phyloP scores from a whole-genome alignment of 2,329 filamentous ascomycete species.

The Fusarium mundagurra region DNA sequence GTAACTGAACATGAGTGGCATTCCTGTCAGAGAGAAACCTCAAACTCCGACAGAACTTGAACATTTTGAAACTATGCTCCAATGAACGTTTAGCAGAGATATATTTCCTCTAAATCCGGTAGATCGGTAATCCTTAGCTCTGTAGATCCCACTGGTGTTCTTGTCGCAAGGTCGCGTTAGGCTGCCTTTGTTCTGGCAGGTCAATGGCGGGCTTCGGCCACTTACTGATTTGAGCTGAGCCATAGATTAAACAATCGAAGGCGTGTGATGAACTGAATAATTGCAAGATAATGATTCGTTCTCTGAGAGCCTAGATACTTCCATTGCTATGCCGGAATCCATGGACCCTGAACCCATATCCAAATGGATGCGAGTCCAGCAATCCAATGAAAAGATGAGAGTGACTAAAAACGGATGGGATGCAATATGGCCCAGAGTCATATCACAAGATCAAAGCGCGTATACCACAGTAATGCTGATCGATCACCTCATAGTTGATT shows the following conservation, averaged over 20 bases:
- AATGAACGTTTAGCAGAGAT: neutral
- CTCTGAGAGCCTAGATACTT: neutral
- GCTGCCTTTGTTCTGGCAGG: neutral
- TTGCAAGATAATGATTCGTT: accelerated
- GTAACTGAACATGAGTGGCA: neutral
- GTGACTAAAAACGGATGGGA: neutral
- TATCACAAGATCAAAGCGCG: neutral
- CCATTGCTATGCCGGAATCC: accelerated
- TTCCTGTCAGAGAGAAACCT: neutral
- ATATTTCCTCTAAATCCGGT: neutral
- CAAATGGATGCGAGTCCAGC: neutral
- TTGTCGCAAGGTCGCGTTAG: neutral
- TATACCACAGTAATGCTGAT: neutral
- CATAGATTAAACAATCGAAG: neutral
- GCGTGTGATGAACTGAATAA: accelerated
- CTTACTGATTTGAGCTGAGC: neutral
- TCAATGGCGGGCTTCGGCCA: neutral
- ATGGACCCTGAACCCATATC: too few relatives aligned
- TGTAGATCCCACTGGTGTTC: neutral
- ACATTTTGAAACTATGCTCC: neutral
- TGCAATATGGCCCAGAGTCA: neutral
- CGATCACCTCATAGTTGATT: neutral
- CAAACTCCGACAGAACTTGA: neutral
- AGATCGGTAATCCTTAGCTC: neutral
- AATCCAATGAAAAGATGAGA: neutral